Conservation (phyloP, 73 alveolate species). For the Paramecium caudatum region DNA sequence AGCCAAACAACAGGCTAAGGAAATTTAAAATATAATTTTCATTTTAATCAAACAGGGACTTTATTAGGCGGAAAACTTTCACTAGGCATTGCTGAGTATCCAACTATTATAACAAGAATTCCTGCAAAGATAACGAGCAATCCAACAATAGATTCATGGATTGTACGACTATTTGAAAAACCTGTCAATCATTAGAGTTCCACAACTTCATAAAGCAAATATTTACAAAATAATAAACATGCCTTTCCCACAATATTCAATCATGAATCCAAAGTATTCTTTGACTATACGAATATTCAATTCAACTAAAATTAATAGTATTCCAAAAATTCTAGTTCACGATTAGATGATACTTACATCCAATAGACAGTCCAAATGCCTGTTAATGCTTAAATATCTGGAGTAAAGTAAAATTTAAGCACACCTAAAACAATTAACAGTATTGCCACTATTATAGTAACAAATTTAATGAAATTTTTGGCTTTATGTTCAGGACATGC, state of each 20-base stretch:
- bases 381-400: background rate
- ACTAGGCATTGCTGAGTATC: constrained; percentile 40
- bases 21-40: constrained; percentile 52
- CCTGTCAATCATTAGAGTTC: constrained; percentile 42
- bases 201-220: background rate
- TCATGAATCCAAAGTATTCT: constrained; percentile 33
- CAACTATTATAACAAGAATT: background rate
- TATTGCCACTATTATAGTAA: background rate
- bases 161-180: background rate
- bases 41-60: constrained; percentile 37
- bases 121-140: background rate
- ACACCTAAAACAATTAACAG: constrained; percentile 28
- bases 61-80: constrained; percentile 37
- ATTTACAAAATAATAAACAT: constrained; percentile 59
- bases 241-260: constrained; percentile 61
- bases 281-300: background rate
- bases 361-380: constrained; percentile 69
- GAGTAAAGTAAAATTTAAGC: constrained; percentile 11
- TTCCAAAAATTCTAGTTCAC: constrained; percentile 64
- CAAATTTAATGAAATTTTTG: constrained; percentile 22
- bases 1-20: constrained; percentile 1
- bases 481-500: constrained; percentile 63
- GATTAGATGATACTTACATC: too few species aligned
- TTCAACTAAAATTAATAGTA: constrained; percentile 47
- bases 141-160: constrained; percentile 46